Base-by-base conservation (phyloP, 345 rosid genomes). In the Citrus glauca region DNA sequence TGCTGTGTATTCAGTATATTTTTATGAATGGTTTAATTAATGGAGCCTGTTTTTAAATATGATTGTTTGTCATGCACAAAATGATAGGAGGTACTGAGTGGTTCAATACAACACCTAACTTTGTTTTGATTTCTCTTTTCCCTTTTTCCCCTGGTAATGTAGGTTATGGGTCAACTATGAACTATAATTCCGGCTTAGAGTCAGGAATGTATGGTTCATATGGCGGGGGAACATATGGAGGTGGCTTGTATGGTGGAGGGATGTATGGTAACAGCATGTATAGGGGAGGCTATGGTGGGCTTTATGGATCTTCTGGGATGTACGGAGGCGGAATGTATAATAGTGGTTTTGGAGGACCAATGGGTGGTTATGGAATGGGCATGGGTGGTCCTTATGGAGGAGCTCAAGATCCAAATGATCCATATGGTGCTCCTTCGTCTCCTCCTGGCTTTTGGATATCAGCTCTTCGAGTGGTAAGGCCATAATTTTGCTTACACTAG, bases 391-490 rank as follows among this genome's bases (percentile, higher is more conserved):
- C 94, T 62, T 90, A 90, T 78, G 97, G 97, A 69, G 91, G 97
- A 71, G 91, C 81, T 81, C 97, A 91, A 87, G 98, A 93, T 88
- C 97, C 93, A 8, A 95, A 93, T 73, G 90, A 92, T 85, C 98
- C 98, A 68, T 83, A 64, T 80, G 95, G 91, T 69, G 86, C 79
- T 77, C 97, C 98, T 45, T 70, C 98, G 40, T 88, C 97, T 64
- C 97, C 99, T 63, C 99, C 99, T 53, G 91, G 99, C 71, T 94
- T 96, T 82, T 96, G 99, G 99, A 87, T 94, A 75, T 94, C 98
- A 76, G 90, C 94, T 79, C 92, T 96, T 72, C 91, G 85, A 8
- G 94, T 94, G 95, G 98, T 96, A 53, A 53, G 95, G 98, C 94
- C 57, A 45, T 7, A 42, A 45, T 45, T 59, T 53, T 59, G 4